Conservation (phyloP, 257 asterid genomes). For the Solanum sejunctum region DNA sequence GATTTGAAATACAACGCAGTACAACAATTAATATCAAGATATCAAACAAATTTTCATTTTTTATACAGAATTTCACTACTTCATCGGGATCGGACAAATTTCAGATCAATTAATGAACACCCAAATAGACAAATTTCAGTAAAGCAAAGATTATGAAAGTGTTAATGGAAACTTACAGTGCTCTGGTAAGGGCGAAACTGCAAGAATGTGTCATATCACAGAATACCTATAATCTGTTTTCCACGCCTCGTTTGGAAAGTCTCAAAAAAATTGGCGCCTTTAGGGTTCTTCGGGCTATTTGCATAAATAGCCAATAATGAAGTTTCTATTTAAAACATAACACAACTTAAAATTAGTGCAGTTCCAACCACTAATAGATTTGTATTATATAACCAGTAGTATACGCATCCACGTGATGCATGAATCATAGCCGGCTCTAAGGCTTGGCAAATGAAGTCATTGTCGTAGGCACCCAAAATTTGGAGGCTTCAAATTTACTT, state of each 20-base stretch:
- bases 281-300: not conserved
- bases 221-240: not conserved
- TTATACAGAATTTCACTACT: not conserved
- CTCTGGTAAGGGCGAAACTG: constrained; percentile 20
- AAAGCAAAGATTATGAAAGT: not conserved
- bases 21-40: not conserved
- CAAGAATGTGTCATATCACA: constrained; percentile 38
- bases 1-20: not conserved
- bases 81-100: not conserved
- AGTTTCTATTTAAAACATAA: not conserved
- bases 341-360: not conserved
- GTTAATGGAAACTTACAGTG: constrained; percentile 31
- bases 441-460: too few species aligned
- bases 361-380: not conserved
- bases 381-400: too few species aligned
- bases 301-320: not conserved
- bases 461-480: too few species aligned
- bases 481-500: too few species aligned
- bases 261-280: not conserved
- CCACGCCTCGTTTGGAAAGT: not conserved
- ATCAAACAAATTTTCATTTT: not conserved
- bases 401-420: too few species aligned
- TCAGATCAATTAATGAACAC: not conserved
- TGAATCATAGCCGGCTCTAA: too few species aligned
- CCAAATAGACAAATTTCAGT: not conserved